Evolutionary conservation across 75 land plant genomes (phyloP), one percentile per base, ranked within the genome.

Genomic region (Pseudotsuga menziesii): DNA sequence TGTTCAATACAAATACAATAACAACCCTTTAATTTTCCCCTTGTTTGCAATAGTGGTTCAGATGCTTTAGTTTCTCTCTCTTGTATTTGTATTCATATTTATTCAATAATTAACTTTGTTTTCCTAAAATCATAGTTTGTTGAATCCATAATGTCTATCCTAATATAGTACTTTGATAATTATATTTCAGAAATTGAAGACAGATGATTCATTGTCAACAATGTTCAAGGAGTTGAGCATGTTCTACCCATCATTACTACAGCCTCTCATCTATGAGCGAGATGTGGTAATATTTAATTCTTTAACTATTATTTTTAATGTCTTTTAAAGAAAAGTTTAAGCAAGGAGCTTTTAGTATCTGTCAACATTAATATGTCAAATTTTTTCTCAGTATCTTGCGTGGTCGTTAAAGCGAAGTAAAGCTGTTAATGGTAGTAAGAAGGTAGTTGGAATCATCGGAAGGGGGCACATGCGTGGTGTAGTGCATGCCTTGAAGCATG

Each of bases 351-450:
- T n/a, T n/a, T 20, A 58, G 22, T 58, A 58, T 58, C 60, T 20
- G 12, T 58, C 22, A 20, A 19, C 22, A 20, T n/a, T 58, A 20
- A 58, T 58, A 19, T 58, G 20, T 58, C 19, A 19, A 0, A 32
- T 39, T 23, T 7, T 39, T 52, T 39, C 84, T 27, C 86, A 94
- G 98, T 95, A 92, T 84, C 86, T 95, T 72, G 92, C 93, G 25
- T 95, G 98, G 98, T 92, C 98, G 13, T 72, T 95, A 82, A 95
- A 92, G 72, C 89, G 98, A 71, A 95, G 98, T 84, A 92, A 95
- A 78, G 98, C 98, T 23, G 98, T 95, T 58, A 91, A 92, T 69
- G 82, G 86, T 58, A 73, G 89, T 44, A 82, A 86, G 74, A 86
- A 58, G 72, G 95, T 95, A 27, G 96, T 95, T 20, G 98, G 98